Evolutionary conservation across 805 yeast species (phyloP), one percentile per base, ranked within the genome.

Genomic region (Blastobotrys attinorum): DNA sequence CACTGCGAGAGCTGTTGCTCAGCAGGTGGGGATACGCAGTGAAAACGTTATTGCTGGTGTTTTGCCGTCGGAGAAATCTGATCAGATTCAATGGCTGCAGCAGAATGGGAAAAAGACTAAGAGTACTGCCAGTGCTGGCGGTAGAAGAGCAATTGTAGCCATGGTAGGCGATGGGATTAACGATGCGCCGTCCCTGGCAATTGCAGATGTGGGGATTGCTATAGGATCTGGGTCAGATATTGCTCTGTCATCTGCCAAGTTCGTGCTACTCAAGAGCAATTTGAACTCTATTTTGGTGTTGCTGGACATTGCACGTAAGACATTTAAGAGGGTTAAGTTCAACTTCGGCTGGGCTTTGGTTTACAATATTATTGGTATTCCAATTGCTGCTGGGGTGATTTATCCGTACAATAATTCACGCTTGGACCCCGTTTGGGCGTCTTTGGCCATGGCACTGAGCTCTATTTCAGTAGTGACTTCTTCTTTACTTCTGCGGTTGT

Each of bases 371-470:
- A 66, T 84, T 22, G 90, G 92, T 81, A 71, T 90, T 29, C 98
- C 97, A 2, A 73, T 90, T 52, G 96, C 97, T 0, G 90, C 94
- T 81, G 97, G 97, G 1, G 74, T 82, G n/a, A 69, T 90, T 43
- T 73, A 79, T 39, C 95, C 95, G 1, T 78, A 81, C 64, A 81
- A 83, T 31, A 70, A 86, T 40, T 75, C 82, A 43, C 55, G 71
- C 11, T 65, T 89, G 52, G 85, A 86, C 41, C 98, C 97, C 2
- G 79, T 86, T 59, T 76, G 86, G 58, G 97, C 97, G 1, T 87
- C 92, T 34, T 75, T 80, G 11, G 83, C 96, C 1, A 92, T 92
- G 97, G 95, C 96, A 0, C 71, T 87, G 55, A 85, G 96, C 51
- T 85, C 96, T 1, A 80, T 87, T 2, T 83, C 95, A 54, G 97